Evolutionary conservation across 805 yeast genomes (phyloP), one percentile per base, ranked within the genome.

Genomic region (Lachancea mirantina): DNA sequence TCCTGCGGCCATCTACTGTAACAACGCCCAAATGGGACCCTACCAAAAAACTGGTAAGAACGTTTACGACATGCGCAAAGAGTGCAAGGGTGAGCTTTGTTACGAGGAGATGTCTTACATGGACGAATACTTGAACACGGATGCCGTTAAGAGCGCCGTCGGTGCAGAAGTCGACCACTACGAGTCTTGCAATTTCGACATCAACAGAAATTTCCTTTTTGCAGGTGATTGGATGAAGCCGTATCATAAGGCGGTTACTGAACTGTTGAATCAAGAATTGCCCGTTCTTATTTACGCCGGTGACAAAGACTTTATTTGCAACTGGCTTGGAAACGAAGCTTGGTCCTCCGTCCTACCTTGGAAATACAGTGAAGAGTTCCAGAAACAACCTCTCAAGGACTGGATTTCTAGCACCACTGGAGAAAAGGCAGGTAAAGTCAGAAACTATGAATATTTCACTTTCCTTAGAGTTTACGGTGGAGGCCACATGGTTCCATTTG

Each of bases 401-500:
- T 74, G 79, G 79, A 59, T 39, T 15, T 52, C 55, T 17, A 45
- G 45, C n/a, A 57, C 60, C 5, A 57, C 57, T 23, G 74, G 70
- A 28, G 67, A 68, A 33, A 58, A 63, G 42, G 82, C 78, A n/a
- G 87, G 87, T 45, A 74, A 73, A 44, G 78, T 72, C 40, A 78
- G 78, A 57, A 75, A 73, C 50, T 71, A 67, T 43, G 78, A 78
- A 29, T 68, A 72, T 39, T 76, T 88, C 47, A 82, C 95, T 4
- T 89, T 80, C 65, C 67, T 84, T 57, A 73, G 95, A 57, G 74
- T 88, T 7, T 88, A 68, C 50, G 89, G 76, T 42, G 96, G 94
- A 32, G 96, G 96, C 17, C 96, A 89, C 62, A 87, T 88, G 96
- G 95, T 85, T 41, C 96, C 96, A 11, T 79, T 64, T 50, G 88